Conservation (phyloP, 345 rosid genomes). For the Eucalyptus leucophloia region DNA sequence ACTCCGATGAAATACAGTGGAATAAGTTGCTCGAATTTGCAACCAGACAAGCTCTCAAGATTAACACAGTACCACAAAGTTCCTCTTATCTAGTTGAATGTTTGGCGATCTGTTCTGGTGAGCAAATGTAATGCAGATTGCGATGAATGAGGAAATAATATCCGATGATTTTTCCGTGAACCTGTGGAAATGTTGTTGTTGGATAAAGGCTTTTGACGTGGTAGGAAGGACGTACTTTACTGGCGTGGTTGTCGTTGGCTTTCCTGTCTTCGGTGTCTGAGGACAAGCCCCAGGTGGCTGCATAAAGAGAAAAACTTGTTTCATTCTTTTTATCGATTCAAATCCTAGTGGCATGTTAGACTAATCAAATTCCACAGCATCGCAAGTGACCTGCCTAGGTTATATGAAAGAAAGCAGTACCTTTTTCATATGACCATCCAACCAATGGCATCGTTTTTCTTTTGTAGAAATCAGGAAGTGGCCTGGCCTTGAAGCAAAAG, state of each 20-base stretch:
- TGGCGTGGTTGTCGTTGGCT: not conserved
- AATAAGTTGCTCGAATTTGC: not conserved
- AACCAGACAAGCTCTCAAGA: not conserved
- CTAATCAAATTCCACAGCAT: not conserved
- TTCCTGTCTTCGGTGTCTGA: slow-evolving; percentile 5
- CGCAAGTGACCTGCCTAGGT: not conserved
- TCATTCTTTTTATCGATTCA: not conserved
- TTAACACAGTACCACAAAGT: not conserved
- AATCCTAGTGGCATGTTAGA: not conserved
- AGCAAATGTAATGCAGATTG: not conserved
- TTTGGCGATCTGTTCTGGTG: slow-evolving; percentile 29
- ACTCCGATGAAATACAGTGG: not conserved
- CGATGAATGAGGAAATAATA: not conserved
- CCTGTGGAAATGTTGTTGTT: slow-evolving; percentile 2
- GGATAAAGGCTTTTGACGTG: slow-evolving; percentile 5
- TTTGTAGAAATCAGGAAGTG: slow-evolving; percentile 79
- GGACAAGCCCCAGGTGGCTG: slow-evolving; percentile 1
- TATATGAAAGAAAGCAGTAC: slow-evolving; percentile 5
- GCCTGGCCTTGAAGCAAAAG: slow-evolving; percentile 92
- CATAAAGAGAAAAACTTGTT: not conserved
- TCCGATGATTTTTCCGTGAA: slow-evolving; percentile 5
- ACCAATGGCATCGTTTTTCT: slow-evolving; percentile 13
- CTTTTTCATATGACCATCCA: slow-evolving; percentile 27
- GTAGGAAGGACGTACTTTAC: not conserved
- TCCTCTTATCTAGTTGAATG: slow-evolving; percentile 5